phyloP scores from a whole-genome alignment of 2,329 filamentous ascomycete genomes.

The Parastagonospora avenae region DNA sequence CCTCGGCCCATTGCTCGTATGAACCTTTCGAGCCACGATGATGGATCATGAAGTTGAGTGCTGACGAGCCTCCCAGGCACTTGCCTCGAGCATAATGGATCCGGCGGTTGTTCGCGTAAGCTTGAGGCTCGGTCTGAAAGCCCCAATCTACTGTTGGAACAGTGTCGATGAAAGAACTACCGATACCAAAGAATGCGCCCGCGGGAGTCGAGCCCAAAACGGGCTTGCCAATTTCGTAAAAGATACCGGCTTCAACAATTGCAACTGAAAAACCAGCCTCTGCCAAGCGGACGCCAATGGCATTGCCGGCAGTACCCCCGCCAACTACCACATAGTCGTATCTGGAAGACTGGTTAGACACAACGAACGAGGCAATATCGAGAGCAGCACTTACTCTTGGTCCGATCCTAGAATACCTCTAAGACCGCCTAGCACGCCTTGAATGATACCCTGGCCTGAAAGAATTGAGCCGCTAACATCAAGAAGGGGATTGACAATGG shows the following conservation, averaged over 20 bases:
- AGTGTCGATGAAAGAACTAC: conserved; percentile 21
- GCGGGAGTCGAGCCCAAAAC: conserved; percentile 17
- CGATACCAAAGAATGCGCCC: conserved; percentile 24
- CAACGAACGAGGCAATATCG: too few species aligned
- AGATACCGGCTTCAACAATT: conserved; percentile 28
- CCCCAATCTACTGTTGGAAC: conserved; percentile 37
- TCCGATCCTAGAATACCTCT: background rate
- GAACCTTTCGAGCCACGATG: conserved; percentile 20
- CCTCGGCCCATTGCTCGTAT: conserved; percentile 35
- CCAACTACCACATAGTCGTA: conserved; percentile 5
- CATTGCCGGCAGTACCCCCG: conserved; percentile 18
- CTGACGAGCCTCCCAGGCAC: conserved; percentile 34
- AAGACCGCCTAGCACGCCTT: background rate
- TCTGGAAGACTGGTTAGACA: too few species aligned
- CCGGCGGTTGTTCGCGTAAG: conserved; percentile 14
- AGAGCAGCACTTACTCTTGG: background rate
- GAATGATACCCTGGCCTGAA: background rate
- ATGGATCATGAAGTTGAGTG: conserved; percentile 29
- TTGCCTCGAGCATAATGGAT: conserved; percentile 39
- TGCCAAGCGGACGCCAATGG: conserved; percentile 15
- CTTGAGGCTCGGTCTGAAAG: conserved; percentile 35
- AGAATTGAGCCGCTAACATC: background rate
- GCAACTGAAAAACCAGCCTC: conserved; percentile 18
- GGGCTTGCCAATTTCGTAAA: conserved; percentile 24
- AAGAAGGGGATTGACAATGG: background rate